Evolutionary conservation across 441 rosid species (phyloP).

Genomic region (Populus tomentosa): DNA sequence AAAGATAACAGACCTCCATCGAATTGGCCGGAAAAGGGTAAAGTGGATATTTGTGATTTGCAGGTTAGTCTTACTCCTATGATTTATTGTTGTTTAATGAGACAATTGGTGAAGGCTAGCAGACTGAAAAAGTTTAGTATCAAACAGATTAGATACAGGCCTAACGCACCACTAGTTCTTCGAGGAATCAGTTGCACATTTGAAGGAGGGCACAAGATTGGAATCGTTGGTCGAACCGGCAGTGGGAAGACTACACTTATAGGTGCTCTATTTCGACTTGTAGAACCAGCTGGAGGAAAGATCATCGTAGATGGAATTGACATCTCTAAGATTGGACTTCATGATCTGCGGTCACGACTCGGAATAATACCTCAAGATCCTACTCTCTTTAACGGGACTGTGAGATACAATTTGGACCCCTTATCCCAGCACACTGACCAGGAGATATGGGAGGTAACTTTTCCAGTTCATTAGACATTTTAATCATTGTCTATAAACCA

Average conservation of each 20-base stretch:
- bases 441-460: constrained; percentile 87
- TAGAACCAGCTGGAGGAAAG: constrained; percentile 81
- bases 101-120: not conserved
- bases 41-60: constrained; percentile 74
- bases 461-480: not conserved
- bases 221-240: constrained; percentile 93
- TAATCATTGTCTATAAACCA: not conserved
- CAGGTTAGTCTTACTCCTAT: constrained; percentile 38
- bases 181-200: constrained; percentile 73
- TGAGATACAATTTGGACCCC: constrained; percentile 89
- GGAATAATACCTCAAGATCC: constrained; percentile 97
- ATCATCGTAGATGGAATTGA: constrained; percentile 80
- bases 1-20: constrained; percentile 69
- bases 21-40: constrained; percentile 77
- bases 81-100: not conserved
- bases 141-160: constrained; percentile 73
- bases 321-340: constrained; percentile 78
- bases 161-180: constrained; percentile 65
- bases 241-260: constrained; percentile 94
- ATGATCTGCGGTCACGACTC: constrained; percentile 74
- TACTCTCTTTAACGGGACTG: constrained; percentile 86
- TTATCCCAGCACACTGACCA: constrained; percentile 62
- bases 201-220: constrained; percentile 89
- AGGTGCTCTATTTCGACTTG: constrained; percentile 81
- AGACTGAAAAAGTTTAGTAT: constrained; percentile 15